A percentile compares a stretch with the other conserved stretches of the same genome.
Conservation (phyloP, 2,329 filamentous ascomycete species). For the Talaromyces sp. region DNA sequence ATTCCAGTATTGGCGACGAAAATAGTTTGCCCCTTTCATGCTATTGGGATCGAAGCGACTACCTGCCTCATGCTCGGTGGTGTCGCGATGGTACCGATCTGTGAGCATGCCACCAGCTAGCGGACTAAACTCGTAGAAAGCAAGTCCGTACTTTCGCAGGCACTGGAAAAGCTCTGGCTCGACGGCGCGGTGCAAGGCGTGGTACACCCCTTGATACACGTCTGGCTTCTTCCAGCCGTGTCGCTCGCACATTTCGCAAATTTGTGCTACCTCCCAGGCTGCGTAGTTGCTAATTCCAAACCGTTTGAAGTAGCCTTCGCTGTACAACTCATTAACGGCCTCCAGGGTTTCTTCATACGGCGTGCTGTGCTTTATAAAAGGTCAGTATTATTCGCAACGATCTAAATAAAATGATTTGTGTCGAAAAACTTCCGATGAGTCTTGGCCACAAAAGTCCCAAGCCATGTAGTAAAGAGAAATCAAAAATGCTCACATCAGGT, state of each 20-base stretch:
- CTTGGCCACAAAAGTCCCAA: neutral
- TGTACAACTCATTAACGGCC: constrained; percentile 41
- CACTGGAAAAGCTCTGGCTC: constrained; percentile 40
- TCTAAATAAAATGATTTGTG: neutral
- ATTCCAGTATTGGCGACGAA: constrained; percentile 36
- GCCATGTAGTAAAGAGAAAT: neutral
- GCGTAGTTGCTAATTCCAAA: constrained; percentile 44
- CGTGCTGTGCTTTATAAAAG: constrained; percentile 13
- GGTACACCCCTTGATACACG: constrained; percentile 45
- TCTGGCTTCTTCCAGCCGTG: constrained; percentile 39
- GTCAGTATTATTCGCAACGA: neutral
- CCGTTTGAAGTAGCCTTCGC: constrained; percentile 40
- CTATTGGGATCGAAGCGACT: constrained; percentile 38
- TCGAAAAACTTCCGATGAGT: neutral
- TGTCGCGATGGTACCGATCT: constrained; percentile 29
- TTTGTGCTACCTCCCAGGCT: constrained; percentile 43
- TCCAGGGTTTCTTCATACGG: constrained; percentile 43
- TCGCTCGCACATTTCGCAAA: constrained; percentile 39
- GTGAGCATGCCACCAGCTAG: constrained; percentile 45
- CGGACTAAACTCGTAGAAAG: constrained; percentile 38
- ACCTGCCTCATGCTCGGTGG: constrained; percentile 23
- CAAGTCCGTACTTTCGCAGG: constrained; percentile 38
- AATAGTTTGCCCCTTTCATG: constrained; percentile 16
- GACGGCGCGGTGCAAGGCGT: constrained; percentile 31
- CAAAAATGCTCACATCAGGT: constrained; percentile 35